These are phyloP conservation scores for Anisogramma anomala DNA, from an alignment of 2,329 filamentous ascomycete species.

Conservation along the genomic window DNA sequence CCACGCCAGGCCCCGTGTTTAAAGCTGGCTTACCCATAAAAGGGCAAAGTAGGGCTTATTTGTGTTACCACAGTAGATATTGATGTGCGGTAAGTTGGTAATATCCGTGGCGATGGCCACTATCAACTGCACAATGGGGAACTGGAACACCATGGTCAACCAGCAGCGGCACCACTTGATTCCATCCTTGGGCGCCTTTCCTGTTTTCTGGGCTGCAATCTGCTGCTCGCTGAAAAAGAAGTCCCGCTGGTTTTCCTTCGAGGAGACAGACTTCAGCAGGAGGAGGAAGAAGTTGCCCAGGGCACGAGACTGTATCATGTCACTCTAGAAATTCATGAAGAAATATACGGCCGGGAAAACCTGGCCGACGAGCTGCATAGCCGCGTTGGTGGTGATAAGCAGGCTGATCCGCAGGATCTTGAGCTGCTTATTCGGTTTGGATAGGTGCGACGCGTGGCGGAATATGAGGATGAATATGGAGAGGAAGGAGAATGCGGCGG, in stretches of 20 bases:
- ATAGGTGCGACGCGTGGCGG: conserved; percentile 21
- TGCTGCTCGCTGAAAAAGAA: conserved; percentile 27
- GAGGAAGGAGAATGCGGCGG: conserved; percentile 8
- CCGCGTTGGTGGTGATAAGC: conserved; percentile 29
- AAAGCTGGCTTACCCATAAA: conserved; percentile 17
- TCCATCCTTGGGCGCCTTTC: conserved; percentile 18
- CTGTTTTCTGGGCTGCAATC: conserved; percentile 19
- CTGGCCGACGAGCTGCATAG: conserved; percentile 28
- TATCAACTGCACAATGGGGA: conserved; percentile 24
- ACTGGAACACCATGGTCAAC: conserved; percentile 30
- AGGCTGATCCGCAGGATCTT: conserved; percentile 31
- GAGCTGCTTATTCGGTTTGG: conserved; percentile 29
- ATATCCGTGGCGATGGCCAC: conserved; percentile 31
- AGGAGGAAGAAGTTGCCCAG: conserved; percentile 32
- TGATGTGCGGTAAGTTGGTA: conserved; percentile 18
- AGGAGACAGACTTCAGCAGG: conserved; percentile 29
- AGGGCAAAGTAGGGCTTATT: conserved; percentile 21
- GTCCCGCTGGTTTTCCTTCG: conserved; percentile 22
- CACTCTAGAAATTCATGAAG: conserved; percentile 28
- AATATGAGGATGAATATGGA: conserved; percentile 9
- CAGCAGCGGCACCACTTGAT: conserved; percentile 24
- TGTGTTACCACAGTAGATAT: conserved; percentile 22
- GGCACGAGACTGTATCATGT: conserved; percentile 28
- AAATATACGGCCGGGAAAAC: conserved; percentile 26
- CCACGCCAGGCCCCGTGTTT: no score